These are phyloP conservation scores for Plicaturopsis crispa DNA, from an alignment of 768 basidiomycete species.

Conservation along the genomic window DNA sequence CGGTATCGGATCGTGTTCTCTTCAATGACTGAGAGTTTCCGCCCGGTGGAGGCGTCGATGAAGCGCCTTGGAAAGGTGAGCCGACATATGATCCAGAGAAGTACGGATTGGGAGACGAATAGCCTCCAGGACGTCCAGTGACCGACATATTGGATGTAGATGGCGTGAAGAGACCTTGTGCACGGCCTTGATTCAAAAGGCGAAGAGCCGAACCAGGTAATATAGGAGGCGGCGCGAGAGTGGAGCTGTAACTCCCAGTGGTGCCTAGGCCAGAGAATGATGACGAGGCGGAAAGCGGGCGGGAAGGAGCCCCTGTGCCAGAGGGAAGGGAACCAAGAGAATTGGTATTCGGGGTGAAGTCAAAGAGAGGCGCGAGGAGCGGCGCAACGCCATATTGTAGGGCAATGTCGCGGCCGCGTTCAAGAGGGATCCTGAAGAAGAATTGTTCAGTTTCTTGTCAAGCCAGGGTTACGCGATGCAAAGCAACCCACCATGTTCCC, in stretches of 20 bases:
- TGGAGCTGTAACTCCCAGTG: slow-evolving; percentile 33
- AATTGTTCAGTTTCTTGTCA: slow-evolving; percentile 1
- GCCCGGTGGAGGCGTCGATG: slow-evolving; percentile 27
- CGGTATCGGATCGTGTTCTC: slow-evolving; percentile 60
- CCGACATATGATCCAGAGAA: slow-evolving; percentile 37
- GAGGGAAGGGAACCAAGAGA: slow-evolving; percentile 65
- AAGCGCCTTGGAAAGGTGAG: slow-evolving; percentile 42
- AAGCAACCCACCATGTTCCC: slow-evolving; percentile 79
- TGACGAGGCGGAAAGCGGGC: slow-evolving; percentile 61
- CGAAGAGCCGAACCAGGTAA: slow-evolving; percentile 84
- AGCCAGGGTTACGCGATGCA: slow-evolving; percentile 3
- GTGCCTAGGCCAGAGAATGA: slow-evolving; percentile 48
- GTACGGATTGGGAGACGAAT: slow-evolving; percentile 46
- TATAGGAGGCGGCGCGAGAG: slow-evolving; percentile 73
- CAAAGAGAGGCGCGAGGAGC: slow-evolving; percentile 84
- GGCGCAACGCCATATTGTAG: slow-evolving; percentile 86
- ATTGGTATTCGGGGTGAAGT: slow-evolving; percentile 76
- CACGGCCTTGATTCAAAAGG: slow-evolving; percentile 77
- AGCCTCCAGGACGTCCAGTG: slow-evolving; percentile 38
- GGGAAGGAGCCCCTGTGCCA: slow-evolving; percentile 41
- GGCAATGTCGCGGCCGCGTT: slow-evolving; percentile 89
- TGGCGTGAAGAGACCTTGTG: slow-evolving; percentile 81
- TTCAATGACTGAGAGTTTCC: slow-evolving; percentile 37
- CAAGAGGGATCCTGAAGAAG: slow-evolving; percentile 81
- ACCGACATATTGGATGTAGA: slow-evolving; percentile 60